These are phyloP conservation scores for Dictyophora rubrovolvata DNA, from an alignment of 768 basidiomycete genomes.

Conservation along the genomic window DNA sequence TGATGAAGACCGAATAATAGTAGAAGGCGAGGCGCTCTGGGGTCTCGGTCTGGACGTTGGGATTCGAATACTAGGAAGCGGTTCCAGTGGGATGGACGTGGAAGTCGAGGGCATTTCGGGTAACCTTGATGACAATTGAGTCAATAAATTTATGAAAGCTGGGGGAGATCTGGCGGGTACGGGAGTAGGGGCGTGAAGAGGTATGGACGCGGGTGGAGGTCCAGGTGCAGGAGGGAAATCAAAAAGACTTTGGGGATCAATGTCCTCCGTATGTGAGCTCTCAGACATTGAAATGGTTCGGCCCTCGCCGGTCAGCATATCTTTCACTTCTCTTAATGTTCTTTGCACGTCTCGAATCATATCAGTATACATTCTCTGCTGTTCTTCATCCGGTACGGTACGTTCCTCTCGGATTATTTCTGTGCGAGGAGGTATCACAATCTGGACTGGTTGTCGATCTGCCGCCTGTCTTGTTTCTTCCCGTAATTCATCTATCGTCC, in stretches of 20 bases:
- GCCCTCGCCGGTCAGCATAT: not conserved
- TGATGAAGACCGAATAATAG: constrained; percentile 17
- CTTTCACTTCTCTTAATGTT: constrained; percentile 16
- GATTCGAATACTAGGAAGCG: constrained; percentile 19
- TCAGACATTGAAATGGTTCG: constrained; percentile 3
- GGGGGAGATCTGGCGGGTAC: constrained; percentile 39
- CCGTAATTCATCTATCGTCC: not conserved
- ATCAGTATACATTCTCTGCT: not conserved
- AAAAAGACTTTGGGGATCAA: constrained; percentile 19
- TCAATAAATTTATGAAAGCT: constrained; percentile 41
- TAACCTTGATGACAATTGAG: constrained; percentile 35
- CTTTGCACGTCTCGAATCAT: constrained; percentile 24
- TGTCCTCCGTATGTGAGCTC: constrained; percentile 8
- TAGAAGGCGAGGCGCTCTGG: constrained; percentile 16
- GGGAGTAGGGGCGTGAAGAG: constrained; percentile 37
- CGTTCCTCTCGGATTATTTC: not conserved
- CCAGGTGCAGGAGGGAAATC: constrained; percentile 20
- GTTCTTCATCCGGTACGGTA: constrained; percentile 7
- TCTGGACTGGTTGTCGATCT: not conserved
- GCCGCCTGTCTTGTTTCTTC: not conserved
- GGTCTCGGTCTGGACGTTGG: constrained; percentile 15
- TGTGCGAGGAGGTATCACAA: not conserved
- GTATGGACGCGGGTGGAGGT: constrained; percentile 17
- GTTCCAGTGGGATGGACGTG: constrained; percentile 31
- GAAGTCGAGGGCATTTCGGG: constrained; percentile 30